Base-by-base conservation (phyloP, 2,329 filamentous ascomycete genomes). In the Lizonia empirigonia region DNA sequence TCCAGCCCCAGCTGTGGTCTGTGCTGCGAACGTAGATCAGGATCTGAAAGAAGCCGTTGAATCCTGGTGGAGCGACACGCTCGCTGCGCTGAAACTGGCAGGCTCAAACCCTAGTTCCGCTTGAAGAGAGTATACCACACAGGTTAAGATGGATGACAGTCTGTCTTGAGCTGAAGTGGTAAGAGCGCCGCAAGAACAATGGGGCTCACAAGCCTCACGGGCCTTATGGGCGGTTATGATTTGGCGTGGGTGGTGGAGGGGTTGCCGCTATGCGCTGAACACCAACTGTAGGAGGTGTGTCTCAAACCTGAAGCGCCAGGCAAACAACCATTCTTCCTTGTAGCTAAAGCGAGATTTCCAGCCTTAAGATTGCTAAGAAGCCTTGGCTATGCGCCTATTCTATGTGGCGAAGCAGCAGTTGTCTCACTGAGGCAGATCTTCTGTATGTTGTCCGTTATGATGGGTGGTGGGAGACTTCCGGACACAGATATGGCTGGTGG, bases 271-370 rank as follows among this genome's bases (percentile, higher is more conserved):
- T 69, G 68, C 65, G 56, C 49, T 58, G 57, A 52, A 60, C 61
- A 62, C 59, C 63, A 59, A 61, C 53, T 68, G 70, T 72, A 58
- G 66, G 68, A 72, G 63, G 64, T 66, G 61, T 64, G 70, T 73
- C 68, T 73, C 70, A 73, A 65, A 68, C 62, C 61, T 71, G 70
- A 68, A 71, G 68, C 69, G 69, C 60, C 58, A 71, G 66, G 66
- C 68, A 68, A 58, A 60, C 50, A 68, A 71, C 39, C 70, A 72
- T 73, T 61, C 62, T 69, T 59, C 45, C 55, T 59, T 48, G 60
- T 44, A 53, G 46, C 32, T 53, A 48, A 58, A 52, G 58, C 57
- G 44, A n/a, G 48, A 34, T 54, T 46, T 50, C 57, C 50, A 53
- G 55, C 50, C 53, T 58, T 34, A 56, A 59, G 54, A 59, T 47